These are phyloP conservation scores for Fusarium duplospermum DNA, from an alignment of 2,329 filamentous ascomycete genomes.

Conservation along the genomic window DNA sequence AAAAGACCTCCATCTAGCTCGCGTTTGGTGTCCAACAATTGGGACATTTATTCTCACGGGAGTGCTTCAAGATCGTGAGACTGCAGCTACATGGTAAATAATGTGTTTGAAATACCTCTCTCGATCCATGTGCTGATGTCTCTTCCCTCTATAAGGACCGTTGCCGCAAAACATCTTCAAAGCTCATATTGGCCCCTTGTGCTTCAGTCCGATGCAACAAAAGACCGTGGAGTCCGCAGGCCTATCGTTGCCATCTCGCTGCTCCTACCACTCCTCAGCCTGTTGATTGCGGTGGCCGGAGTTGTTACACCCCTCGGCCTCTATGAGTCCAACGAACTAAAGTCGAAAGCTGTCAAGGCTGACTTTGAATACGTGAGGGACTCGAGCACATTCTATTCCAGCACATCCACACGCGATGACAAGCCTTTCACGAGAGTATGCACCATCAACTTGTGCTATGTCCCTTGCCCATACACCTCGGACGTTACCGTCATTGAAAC, in stretches of 20 bases:
- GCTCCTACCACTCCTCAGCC: slow-evolving; percentile 1
- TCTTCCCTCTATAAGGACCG: slow-evolving; percentile 1
- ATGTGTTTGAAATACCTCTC: neutral
- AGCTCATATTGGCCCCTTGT: slow-evolving; percentile 16
- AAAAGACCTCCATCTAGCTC: neutral
- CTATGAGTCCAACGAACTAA: slow-evolving; percentile 13
- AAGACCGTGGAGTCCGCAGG: slow-evolving; percentile 8
- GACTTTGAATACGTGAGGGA: slow-evolving; percentile 13
- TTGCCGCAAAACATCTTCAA: slow-evolving; percentile 8
- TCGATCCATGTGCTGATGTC: neutral
- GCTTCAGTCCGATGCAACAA: slow-evolving; percentile 15
- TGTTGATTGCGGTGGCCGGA: slow-evolving; percentile 11
- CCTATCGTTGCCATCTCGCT: slow-evolving; percentile 1
- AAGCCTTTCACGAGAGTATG: slow-evolving; percentile 11
- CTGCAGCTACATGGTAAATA: slow-evolving; percentile 15
- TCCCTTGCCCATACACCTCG: slow-evolving; percentile 16
- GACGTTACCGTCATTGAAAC: slow-evolving; percentile 3
- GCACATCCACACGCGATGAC: slow-evolving; percentile 8
- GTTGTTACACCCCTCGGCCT: slow-evolving; percentile 22
- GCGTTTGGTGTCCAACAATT: slow-evolving; percentile 13
- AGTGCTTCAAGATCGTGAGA: slow-evolving; percentile 9
- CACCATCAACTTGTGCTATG: neutral
- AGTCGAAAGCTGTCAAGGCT: neutral
- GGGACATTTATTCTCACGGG: slow-evolving; percentile 12
- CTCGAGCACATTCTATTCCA: slow-evolving; percentile 11